phyloP scores from a whole-genome alignment of 345 rosid genomes.

The Mallotus nudiflorus region DNA sequence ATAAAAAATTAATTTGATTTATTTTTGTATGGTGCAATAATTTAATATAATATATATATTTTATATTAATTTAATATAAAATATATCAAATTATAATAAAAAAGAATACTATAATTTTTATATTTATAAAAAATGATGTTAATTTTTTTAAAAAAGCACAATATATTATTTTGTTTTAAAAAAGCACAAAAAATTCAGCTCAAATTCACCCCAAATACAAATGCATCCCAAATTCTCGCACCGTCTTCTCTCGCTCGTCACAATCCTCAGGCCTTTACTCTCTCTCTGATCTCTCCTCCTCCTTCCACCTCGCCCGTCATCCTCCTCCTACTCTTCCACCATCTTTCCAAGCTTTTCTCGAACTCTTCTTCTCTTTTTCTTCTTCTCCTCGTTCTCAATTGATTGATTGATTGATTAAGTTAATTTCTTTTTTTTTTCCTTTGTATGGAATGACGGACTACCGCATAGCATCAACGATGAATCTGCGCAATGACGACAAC shows the following conservation, averaged over 20 bases:
- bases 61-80: no score
- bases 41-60: no score
- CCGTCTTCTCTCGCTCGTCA: neutral
- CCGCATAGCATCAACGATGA: slow-evolving; percentile 55
- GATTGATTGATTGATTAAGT: no score
- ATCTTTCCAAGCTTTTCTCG: neutral
- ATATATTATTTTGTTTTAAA: no score
- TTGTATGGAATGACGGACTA: slow-evolving; percentile 50
- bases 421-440: no score
- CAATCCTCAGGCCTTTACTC: neutral
- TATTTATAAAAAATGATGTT: no score
- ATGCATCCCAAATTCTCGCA: slow-evolving; percentile 13
- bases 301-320: no score
- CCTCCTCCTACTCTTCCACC: slow-evolving; percentile 1
- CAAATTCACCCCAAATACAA: slow-evolving; percentile 45
- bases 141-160: no score
- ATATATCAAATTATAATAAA: no score
- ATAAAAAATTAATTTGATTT: no score
- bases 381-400: neutral
- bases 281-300: neutral
- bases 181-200: slow-evolving; percentile 39
- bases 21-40: no score
- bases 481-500: slow-evolving; percentile 87
- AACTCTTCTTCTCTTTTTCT: neutral
- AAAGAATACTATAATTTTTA: no score